Conservation (phyloP, 2,329 filamentous ascomycete species). For the Aspergillus awamori region DNA sequence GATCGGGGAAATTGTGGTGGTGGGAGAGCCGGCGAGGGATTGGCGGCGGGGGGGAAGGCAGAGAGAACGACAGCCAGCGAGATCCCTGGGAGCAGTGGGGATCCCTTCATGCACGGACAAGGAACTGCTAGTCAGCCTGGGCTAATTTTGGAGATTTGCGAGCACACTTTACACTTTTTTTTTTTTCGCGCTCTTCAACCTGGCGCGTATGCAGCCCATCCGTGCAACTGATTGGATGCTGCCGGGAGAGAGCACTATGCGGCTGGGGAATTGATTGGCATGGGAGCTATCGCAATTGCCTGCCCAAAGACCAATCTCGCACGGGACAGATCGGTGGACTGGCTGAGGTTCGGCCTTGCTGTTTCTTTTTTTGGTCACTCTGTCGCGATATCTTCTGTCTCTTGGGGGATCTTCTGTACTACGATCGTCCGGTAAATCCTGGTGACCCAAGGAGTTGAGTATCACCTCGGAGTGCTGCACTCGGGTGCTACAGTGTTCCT, state of each 20-base stretch:
- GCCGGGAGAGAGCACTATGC: slow-evolving; percentile 1
- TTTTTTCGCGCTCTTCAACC: slow-evolving; percentile 9
- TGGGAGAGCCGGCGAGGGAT: slow-evolving; percentile 15
- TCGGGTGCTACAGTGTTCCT: neutral
- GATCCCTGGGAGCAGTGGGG: slow-evolving; percentile 12
- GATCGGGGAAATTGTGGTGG: slow-evolving; percentile 20
- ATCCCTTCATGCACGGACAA: slow-evolving; percentile 17
- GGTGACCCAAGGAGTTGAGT: neutral
- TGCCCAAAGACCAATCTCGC: neutral
- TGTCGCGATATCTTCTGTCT: neutral
- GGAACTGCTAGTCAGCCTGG: slow-evolving; percentile 19
- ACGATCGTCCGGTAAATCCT: neutral
- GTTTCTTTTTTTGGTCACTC: neutral
- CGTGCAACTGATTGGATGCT: slow-evolving; percentile 20
- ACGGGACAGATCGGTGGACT: neutral
- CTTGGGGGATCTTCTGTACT: neutral
- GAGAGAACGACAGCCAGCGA: slow-evolving; percentile 15
- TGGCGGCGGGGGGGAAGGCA: slow-evolving; percentile 14
- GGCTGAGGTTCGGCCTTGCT: neutral
- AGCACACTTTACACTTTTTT: neutral
- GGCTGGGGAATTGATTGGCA: slow-evolving; percentile 24
- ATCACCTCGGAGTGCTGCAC: neutral
- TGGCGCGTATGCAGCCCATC: slow-evolving; percentile 23
- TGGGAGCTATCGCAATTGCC: slow-evolving; percentile 17
- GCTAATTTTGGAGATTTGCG: slow-evolving; percentile 30